phyloP scores from a whole-genome alignment of 2,329 filamentous ascomycete genomes.

The Beauveria sp. region DNA sequence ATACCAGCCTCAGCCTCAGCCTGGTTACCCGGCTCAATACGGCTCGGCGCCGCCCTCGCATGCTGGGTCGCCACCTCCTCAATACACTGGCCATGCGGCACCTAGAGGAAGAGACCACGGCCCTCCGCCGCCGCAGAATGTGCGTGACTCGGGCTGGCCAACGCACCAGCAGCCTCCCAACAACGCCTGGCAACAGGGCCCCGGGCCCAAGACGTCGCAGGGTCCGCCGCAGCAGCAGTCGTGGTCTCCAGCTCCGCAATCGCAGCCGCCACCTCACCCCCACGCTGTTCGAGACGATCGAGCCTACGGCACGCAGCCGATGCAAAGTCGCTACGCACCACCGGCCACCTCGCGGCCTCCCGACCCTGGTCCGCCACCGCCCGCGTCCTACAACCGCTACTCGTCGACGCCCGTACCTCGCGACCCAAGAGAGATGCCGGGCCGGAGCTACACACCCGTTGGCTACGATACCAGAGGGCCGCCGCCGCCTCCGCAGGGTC shows the following conservation, averaged over 20 bases:
- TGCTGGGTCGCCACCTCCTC: slow-evolving; percentile 43
- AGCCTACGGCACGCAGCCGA: slow-evolving; percentile 26
- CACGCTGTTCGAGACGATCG: slow-evolving; percentile 33
- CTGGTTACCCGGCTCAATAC: slow-evolving; percentile 36
- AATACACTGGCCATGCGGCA: slow-evolving; percentile 42
- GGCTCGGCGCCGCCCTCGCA: slow-evolving; percentile 29
- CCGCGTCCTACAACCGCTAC: slow-evolving; percentile 37
- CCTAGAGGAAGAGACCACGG: slow-evolving; percentile 12
- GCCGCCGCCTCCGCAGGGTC: slow-evolving; percentile 19
- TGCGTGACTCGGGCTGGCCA: slow-evolving; percentile 7
- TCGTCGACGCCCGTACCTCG: slow-evolving; percentile 35
- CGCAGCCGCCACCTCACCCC: slow-evolving; percentile 23
- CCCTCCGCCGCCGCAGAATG: slow-evolving; percentile 12
- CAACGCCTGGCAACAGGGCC: slow-evolving; percentile 21
- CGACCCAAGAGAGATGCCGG: slow-evolving; percentile 33
- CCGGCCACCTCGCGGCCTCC: slow-evolving; percentile 30
- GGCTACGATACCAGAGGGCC: slow-evolving; percentile 34
- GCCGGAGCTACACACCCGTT: slow-evolving; percentile 40
- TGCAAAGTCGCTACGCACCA: slow-evolving; percentile 29
- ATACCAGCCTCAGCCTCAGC: slow-evolving; percentile 38
- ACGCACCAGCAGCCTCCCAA: slow-evolving; percentile 15
- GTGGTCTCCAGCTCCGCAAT: slow-evolving; percentile 25
- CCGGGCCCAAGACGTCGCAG: slow-evolving; percentile 26
- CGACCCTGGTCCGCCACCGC: slow-evolving; percentile 31
- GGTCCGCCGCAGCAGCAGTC: slow-evolving; percentile 26